Evolutionary conservation across 2,329 filamentous ascomycete species (phyloP).

Genomic region (Sarocladiaceae sp.): DNA sequence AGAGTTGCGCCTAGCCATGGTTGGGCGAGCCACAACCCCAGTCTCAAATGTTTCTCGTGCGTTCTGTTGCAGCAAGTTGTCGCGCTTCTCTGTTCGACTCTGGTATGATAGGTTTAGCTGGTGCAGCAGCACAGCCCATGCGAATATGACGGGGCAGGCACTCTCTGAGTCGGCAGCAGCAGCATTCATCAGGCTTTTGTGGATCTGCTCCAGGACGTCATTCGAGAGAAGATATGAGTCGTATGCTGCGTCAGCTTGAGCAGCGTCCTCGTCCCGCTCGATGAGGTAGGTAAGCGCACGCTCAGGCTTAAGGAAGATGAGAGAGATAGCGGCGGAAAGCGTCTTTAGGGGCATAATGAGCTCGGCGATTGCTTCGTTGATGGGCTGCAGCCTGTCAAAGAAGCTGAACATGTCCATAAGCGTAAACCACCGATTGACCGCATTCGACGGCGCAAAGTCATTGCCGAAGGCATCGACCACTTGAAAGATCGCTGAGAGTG

Average conservation of each 20-base stretch:
- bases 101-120: slow-evolving; percentile 60
- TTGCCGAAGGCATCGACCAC: slow-evolving; percentile 54
- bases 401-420: slow-evolving; percentile 64
- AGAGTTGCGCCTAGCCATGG: slow-evolving; percentile 39
- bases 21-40: slow-evolving; percentile 32
- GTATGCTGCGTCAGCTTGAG: slow-evolving; percentile 29
- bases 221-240: slow-evolving; percentile 63
- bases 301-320: slow-evolving; percentile 63
- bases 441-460: slow-evolving; percentile 49
- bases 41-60: slow-evolving; percentile 51
- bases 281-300: slow-evolving; percentile 41
- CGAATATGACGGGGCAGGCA: slow-evolving; percentile 68
- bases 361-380: slow-evolving; percentile 36
- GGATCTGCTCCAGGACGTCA: slow-evolving; percentile 64
- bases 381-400: slow-evolving; percentile 53
- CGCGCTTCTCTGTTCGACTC: slow-evolving; percentile 53
- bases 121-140: slow-evolving; percentile 74
- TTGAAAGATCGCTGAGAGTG: slow-evolving; percentile 67
- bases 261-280: slow-evolving; percentile 30
- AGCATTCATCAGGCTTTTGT: slow-evolving; percentile 60
- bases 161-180: slow-evolving; percentile 50
- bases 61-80: slow-evolving; percentile 51
- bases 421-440: slow-evolving; percentile 67
- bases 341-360: slow-evolving; percentile 61
- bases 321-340: slow-evolving; percentile 62